Conservation (phyloP, 805 yeast species). For the Starmera quercuum region DNA sequence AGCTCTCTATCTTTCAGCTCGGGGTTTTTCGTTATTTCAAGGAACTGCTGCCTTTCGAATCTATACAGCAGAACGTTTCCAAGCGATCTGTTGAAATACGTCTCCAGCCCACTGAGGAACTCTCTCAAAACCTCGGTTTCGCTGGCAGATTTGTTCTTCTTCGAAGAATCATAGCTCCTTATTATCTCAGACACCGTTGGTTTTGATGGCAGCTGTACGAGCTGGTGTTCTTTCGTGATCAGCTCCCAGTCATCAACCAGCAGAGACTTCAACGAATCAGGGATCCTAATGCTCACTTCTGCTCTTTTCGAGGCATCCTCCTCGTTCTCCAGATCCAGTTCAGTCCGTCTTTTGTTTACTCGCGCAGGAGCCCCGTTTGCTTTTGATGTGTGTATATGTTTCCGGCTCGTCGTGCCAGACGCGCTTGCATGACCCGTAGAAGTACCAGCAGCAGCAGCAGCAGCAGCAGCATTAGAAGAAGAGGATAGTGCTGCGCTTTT, state of each 20-base stretch:
- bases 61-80: conserved; percentile 66
- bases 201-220: conserved; percentile 57
- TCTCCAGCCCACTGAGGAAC: conserved; percentile 57
- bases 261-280: conserved; percentile 57
- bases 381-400: no score
- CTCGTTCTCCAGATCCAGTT: conserved; percentile 23
- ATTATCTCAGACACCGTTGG: conserved; percentile 49
- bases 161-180: conserved; percentile 34
- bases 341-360: conserved; percentile 21
- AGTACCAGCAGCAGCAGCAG: conserved; percentile 8
- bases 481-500: conserved; percentile 36
- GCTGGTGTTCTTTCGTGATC: conserved; percentile 71
- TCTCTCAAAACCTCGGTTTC: conserved; percentile 51
- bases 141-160: conserved; percentile 20
- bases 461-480: conserved; percentile 14
- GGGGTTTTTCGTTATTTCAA: conserved; percentile 35
- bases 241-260: conserved; percentile 93
- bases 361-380: conserved; percentile 5
- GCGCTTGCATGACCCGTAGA: no score
- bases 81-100: conserved; percentile 68
- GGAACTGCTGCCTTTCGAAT: conserved; percentile 69
- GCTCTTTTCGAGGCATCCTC: conserved; percentile 18
- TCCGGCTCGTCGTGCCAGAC: no score
- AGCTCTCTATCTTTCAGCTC: conserved; percentile 26
- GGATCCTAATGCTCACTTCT: conserved; percentile 49